Base-by-base conservation (phyloP, 2,329 filamentous ascomycete genomes). In the Xylariaceae sp. region DNA sequence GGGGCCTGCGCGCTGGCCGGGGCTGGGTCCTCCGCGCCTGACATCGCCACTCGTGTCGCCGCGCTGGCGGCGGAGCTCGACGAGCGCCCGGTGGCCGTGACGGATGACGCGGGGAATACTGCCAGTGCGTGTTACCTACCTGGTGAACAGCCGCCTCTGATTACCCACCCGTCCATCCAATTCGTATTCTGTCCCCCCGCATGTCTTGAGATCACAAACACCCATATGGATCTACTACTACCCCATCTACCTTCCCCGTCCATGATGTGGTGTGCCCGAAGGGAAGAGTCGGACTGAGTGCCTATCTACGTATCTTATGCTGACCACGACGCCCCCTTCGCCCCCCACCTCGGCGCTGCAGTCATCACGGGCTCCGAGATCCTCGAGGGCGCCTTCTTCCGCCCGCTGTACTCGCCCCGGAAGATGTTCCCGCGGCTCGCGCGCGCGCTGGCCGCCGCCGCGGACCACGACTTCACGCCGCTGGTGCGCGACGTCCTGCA, bases 301-400 rank as follows among this genome's bases (percentile, higher is more conserved):
- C n/a, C n/a, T n/a, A n/a, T n/a, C n/a, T n/a, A n/a, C n/a, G n/a
- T n/a, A n/a, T n/a, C n/a, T n/a, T n/a, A n/a, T n/a, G n/a, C n/a
- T n/a, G n/a, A n/a, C n/a, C n/a, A n/a, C n/a, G n/a, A n/a, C n/a
- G n/a, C n/a, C n/a, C n/a, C n/a, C n/a, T n/a, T n/a, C n/a, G n/a
- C n/a, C n/a, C n/a, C n/a, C n/a, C n/a, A n/a, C n/a, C n/a, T n/a
- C n/a, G n/a, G n/a, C n/a, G n/a, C n/a, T n/a, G n/a, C n/a, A n/a
- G n/a, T 55, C 27, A 40, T 65, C 29, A 60, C 53, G 2, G 49
- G 51, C 4, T 32, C 36, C 21, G 59, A 63, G 21, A 37, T 64
- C 13, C 43, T 43, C 18, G 9, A 22, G 12, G n/a, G n/a, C n/a
- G 23, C 53, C 10, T 46, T 65, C 33, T 37, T 43, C 15, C 1